Percentiles rank a stretch among this genome's conserved stretches.
Conservation (phyloP, 352 stramenopile genomes). For the Phytopythium montanum region DNA sequence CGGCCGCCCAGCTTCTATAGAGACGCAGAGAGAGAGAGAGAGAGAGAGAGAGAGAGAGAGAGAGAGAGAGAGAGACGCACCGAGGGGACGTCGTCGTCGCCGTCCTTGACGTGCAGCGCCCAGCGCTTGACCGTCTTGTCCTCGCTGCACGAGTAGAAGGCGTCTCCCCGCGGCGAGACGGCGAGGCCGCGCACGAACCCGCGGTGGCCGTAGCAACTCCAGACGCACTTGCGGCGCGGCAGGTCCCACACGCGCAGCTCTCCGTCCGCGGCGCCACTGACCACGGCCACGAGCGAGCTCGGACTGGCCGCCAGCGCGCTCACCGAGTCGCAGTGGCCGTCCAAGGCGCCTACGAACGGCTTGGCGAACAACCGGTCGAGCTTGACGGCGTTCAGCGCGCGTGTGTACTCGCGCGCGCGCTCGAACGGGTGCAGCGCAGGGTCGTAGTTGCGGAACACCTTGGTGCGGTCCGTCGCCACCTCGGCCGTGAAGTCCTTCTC, state of each 20-base stretch:
- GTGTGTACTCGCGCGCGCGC: slow-evolving; percentile 92
- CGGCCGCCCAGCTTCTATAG: not conserved
- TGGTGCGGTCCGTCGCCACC: slow-evolving; percentile 90
- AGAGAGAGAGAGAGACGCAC: slow-evolving; percentile 5
- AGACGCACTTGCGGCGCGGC: slow-evolving; percentile 91
- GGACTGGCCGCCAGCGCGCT: slow-evolving; percentile 90
- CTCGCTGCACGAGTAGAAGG: slow-evolving; percentile 94
- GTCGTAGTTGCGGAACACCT: slow-evolving; percentile 97
- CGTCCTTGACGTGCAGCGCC: slow-evolving; percentile 65
- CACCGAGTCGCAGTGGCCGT: slow-evolving; percentile 97
- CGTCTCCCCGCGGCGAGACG: slow-evolving; percentile 64
- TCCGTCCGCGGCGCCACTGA: slow-evolving; percentile 90
- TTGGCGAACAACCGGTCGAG: slow-evolving; percentile 99
- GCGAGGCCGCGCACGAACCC: slow-evolving; percentile 93
- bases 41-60: not conserved
- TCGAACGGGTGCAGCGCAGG: slow-evolving; percentile 94
- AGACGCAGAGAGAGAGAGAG: not conserved
- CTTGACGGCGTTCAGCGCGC: slow-evolving; percentile 97
- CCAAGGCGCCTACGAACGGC: slow-evolving; percentile 96
- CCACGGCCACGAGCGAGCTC: slow-evolving; percentile 86
- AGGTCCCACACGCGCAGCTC: slow-evolving; percentile 98
- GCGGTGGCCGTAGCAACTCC: slow-evolving; percentile 90
- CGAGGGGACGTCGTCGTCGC: slow-evolving; percentile 65
- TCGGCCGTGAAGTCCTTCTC: slow-evolving; percentile 95
- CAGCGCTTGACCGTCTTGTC: slow-evolving; percentile 96